Percentiles rank a stretch among this genome's conserved stretches.
Evolutionary conservation across 2,329 filamentous ascomycete genomes (phyloP).

Genomic region (Xylariales sp.): DNA sequence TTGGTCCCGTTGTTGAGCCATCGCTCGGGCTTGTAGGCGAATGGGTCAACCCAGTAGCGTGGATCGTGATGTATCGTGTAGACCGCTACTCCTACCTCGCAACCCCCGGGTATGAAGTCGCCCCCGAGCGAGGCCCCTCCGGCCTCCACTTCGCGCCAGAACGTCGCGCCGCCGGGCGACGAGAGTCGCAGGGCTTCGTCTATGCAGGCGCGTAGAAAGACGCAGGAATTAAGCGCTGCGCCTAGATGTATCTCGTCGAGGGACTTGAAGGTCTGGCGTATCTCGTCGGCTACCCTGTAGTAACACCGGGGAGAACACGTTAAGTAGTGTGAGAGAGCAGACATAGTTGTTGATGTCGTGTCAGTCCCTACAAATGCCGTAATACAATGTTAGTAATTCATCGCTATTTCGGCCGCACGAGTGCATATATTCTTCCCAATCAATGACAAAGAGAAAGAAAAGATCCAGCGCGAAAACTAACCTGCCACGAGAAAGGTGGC

Average conservation of each 20-base stretch:
- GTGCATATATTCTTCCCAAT: no score
- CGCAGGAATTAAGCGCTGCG: conserved; percentile 9
- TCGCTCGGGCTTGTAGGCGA: conserved; percentile 16
- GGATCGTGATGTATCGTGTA: conserved; percentile 22
- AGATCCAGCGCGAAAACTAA: not conserved
- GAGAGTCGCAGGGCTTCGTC: conserved; percentile 9
- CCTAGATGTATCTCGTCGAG: conserved; percentile 14
- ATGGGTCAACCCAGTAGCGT: conserved; percentile 10
- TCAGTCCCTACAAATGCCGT: conserved; percentile 6
- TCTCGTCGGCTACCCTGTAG: not conserved
- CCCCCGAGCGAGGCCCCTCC: conserved; percentile 8
- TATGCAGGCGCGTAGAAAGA: conserved; percentile 13
- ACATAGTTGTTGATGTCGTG: conserved; percentile 19
- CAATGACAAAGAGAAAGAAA: no score
- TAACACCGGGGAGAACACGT: not conserved
- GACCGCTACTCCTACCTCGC: conserved; percentile 12
- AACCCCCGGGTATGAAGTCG: conserved; percentile 17
- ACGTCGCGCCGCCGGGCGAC: conserved; percentile 2
- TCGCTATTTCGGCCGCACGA: no score
- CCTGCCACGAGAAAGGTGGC: conserved; percentile 22
- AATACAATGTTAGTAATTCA: no score
- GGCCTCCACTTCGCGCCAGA: conserved; percentile 16
- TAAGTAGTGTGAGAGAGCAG: conserved; percentile 16
- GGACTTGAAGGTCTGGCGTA: conserved; percentile 2
- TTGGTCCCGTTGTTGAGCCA: conserved; percentile 2